Base-by-base conservation (phyloP, 192 early-diverging fungal species). In the Dimargaris xerosporica region DNA sequence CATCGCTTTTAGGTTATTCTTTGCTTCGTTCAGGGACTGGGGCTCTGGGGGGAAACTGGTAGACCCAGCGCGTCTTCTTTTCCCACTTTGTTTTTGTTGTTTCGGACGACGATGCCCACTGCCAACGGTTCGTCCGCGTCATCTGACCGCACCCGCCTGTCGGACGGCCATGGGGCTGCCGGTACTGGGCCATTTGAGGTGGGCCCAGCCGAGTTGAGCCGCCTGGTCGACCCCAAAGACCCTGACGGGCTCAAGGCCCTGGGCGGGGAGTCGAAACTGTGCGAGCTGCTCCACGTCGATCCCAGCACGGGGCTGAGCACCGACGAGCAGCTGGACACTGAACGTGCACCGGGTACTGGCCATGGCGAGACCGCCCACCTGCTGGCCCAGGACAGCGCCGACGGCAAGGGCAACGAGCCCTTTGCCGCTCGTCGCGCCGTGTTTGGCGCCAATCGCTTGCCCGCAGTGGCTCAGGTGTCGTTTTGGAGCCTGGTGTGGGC, bases 221-320 rank as follows among this genome's bases (percentile, higher is more conserved):
- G 72, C 6, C 65, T 89, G 61, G 72, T 85, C 26, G 87, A 89
- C 61, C 78, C 83, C 25, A 87, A 84, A 70, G 74, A 83, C 69
- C 73, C 74, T 31, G 74, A 73, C 0, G 67, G 72, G 34, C 80
- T 86, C 13, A 66, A 65, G 13, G 62, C 81, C 45, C 69, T 82
- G 29, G 87, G 87, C 42, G 86, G 86, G 9, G 61, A 77, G 9
- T 67, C 73, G 3, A 64, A 69, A 61, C 74, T 89, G 42, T 79
- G 79, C 68, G 66, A 82, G 66, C 72, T 70, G 43, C 72, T 89
- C 15, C 67, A 69, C 28, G 84, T 86, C 0, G 78, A 89, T 47
- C 79, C 84, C 62, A 66, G 63, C 9, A 61, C 73, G 16, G 87
- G 87, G 26, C 75, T 89, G 30, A 64, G 43, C 41, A 53, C 72